Percentiles rank a stretch among this genome's conserved stretches.
These are phyloP conservation scores for Haplosporangium sp. DNA, from an alignment of 371 early-diverging fungal genomes.

Conservation along the genomic window DNA sequence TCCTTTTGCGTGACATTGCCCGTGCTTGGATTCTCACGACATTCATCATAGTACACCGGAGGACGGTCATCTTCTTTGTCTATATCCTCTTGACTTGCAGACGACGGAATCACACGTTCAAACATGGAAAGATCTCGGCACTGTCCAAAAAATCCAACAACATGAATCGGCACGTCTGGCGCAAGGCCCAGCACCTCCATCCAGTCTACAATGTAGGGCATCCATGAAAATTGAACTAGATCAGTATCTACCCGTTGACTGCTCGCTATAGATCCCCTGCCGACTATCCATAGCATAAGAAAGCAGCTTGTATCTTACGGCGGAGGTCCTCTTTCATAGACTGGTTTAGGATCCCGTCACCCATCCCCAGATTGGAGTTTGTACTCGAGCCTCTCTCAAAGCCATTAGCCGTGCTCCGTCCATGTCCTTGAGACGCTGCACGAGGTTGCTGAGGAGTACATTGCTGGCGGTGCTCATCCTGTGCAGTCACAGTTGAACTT, in stretches of 20 bases:
- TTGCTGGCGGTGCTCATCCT: background rate
- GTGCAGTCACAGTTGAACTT: too few species aligned
- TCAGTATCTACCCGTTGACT: background rate
- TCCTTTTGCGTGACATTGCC: background rate
- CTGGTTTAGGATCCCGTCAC: slow-evolving; percentile 50
- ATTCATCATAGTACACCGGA: slow-evolving; percentile 5
- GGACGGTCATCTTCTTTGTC: slow-evolving; percentile 3
- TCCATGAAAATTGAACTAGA: background rate
- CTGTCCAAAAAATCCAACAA: slow-evolving; percentile 44
- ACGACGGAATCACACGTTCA: slow-evolving; percentile 16
- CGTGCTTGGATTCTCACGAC: background rate
- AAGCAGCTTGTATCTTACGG: slow-evolving; percentile 14
- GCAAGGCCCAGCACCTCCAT: slow-evolving; percentile 19
- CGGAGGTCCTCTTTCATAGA: slow-evolving; percentile 42
- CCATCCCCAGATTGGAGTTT: slow-evolving; percentile 18
- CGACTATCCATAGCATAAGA: background rate
- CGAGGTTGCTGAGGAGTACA: background rate
- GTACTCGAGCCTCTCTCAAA: background rate
- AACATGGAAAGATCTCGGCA: slow-evolving; percentile 29
- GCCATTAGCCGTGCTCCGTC: background rate
- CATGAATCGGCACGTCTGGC: slow-evolving; percentile 18
- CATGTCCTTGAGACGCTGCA: background rate
- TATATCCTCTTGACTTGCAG: background rate
- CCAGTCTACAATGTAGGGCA: slow-evolving; percentile 22
- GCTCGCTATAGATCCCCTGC: background rate